Base-by-base conservation (phyloP, 495 filamentous ascomycete species). In the Neurospora sp. region DNA sequence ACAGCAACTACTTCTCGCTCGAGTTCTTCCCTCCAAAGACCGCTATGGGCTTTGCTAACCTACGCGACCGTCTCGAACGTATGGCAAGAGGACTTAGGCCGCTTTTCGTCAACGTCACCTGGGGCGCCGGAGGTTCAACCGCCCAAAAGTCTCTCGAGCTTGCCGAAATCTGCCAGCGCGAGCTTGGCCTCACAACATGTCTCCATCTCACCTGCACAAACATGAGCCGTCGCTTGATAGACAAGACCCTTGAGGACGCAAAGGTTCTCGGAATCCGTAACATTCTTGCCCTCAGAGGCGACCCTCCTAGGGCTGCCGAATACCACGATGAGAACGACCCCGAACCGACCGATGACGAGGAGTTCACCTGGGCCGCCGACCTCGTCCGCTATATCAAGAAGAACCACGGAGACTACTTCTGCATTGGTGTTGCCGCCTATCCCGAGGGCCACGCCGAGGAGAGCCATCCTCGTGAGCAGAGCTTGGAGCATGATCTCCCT, bases 21-120 rank as follows among this genome's bases (percentile, higher is more conserved):
- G 96, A 99, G 85, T 99, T 99, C 88, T 98, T 99, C 83, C 96
- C 96, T 71, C 96, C 96, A 70, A 98, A 97, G 83, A 99, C 96
- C 31, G 84, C 89, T 72, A 96, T 95, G 91, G 94, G 96, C 75
- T 95, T 93, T 76, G 91, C 93, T 48, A 99, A 99, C 79, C 88
- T 99, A 40, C 93, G 94, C 79, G 91, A 90, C 73, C 95, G 96
- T 78, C 90, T 99, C 68, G 92, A 96, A 79, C 94, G 96, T 81
- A 98, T 99, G 96, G 90, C 95, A 37, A 88, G 90, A 72, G 93
- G 93, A 5, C 85, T 99, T 61, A 91, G 92, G 3, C 96, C 96
- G 68, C 86, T 98, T 38, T 99, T 99, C 79, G 93, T 99, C 48
- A 98, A 93, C 71, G 94, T 99, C 69, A 99, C 96, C 69, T 99